Evolutionary conservation across 2,329 filamentous ascomycete genomes (phyloP).

Genomic region (Nakataea oryzae): DNA sequence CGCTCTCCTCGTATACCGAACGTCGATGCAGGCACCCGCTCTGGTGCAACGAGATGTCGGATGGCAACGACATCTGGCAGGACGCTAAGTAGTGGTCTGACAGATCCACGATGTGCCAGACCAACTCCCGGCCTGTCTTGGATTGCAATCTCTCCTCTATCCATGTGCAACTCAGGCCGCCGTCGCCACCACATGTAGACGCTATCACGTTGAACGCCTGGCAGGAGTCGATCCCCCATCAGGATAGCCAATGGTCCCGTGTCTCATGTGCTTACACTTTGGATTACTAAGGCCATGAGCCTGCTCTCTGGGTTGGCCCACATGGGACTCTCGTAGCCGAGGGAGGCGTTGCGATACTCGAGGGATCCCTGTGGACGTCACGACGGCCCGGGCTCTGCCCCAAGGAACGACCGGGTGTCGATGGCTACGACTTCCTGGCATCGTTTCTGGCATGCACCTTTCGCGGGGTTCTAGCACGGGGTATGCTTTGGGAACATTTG

Average conservation of each 20-base stretch:
- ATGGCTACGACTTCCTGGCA: background rate
- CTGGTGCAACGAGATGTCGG: background rate
- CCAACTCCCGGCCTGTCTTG: constrained; percentile 1
- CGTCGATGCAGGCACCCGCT: background rate
- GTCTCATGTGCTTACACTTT: background rate
- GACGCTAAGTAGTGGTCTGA: background rate
- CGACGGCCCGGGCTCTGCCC: too few species aligned
- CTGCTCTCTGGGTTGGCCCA: background rate
- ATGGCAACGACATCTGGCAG: background rate
- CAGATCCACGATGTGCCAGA: constrained; percentile 4
- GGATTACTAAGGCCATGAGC: background rate
- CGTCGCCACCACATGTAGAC: background rate
- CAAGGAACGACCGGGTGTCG: too few species aligned
- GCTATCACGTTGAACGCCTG: background rate
- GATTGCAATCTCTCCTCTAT: background rate
- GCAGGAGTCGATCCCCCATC: background rate
- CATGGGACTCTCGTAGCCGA: background rate
- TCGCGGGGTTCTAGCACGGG: too few species aligned
- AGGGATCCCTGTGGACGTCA: background rate
- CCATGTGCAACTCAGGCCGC: background rate
- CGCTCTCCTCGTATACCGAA: background rate
- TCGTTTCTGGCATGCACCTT: too few species aligned
- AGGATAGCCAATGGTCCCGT: background rate
- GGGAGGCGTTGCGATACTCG: background rate
- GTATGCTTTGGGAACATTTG: too few species aligned